Conservation (phyloP, 1,139 yeast species). For the Candida buenavistaensis region DNA sequence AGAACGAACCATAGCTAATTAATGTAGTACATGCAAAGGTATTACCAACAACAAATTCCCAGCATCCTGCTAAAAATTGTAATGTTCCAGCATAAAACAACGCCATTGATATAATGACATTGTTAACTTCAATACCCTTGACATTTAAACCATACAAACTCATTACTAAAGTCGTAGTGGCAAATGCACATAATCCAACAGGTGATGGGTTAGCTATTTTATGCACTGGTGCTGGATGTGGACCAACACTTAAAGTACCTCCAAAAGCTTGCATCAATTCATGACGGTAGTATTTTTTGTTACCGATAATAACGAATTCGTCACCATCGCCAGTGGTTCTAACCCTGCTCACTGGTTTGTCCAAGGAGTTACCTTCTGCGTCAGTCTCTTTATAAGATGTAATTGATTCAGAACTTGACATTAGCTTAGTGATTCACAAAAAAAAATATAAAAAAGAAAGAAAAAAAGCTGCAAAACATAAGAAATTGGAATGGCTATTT, state of each 20-base stretch:
- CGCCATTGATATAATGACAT: slow-evolving; percentile 40
- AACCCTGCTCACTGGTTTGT: slow-evolving; percentile 16
- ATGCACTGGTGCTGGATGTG: slow-evolving; percentile 28
- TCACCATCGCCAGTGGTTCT: slow-evolving; percentile 22
- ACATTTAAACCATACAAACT: slow-evolving; percentile 37
- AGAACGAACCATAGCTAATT: slow-evolving; percentile 37
- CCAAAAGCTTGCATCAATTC: slow-evolving; percentile 43
- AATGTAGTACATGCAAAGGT: slow-evolving; percentile 37
- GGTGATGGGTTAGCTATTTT: slow-evolving; percentile 57
- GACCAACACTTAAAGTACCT: slow-evolving; percentile 14
- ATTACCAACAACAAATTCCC: slow-evolving; percentile 41
- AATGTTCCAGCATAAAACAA: slow-evolving; percentile 44
- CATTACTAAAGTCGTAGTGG: slow-evolving; percentile 42
- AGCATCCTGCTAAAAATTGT: slow-evolving; percentile 46
- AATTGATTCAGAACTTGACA: slow-evolving; percentile 2
- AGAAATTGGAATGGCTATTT: no score
- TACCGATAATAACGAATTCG: slow-evolving; percentile 30
- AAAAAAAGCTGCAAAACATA: no score
- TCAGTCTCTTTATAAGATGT: neutral
- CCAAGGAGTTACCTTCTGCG: neutral
- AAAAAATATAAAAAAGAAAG: no score
- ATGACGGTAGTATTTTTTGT: slow-evolving; percentile 30
- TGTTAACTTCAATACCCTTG: slow-evolving; percentile 30
- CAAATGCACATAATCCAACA: slow-evolving; percentile 52
- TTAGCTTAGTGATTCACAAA: no score